Evolutionary conservation across 139 green algal genomes (phyloP), one percentile per base, ranked within the genome.

Genomic region (Picochlorum sp.): DNA sequence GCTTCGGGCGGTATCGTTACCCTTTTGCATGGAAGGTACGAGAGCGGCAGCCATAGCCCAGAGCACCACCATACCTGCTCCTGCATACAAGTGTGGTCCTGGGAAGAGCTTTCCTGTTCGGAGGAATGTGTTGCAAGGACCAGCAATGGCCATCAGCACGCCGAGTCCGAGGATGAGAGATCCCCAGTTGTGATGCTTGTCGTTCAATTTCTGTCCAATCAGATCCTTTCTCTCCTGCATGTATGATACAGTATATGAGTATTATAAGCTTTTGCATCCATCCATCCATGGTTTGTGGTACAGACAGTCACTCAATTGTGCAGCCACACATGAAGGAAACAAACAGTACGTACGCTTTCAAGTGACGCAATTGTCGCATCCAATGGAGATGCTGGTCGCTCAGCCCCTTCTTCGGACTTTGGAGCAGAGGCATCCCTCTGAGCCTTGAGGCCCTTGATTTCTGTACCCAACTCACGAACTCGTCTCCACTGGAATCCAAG

Each of bases 21-120:
- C 94, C 78, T 95, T 96, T 69, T 96, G 83, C 94, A 99, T 99
- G 6, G 79, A 70, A 3, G 93, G 93, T 49, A 95, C 85, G 52
- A 98, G 80, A 0, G 86, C 69, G 0, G 94, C 89, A 16, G 94
- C 94, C 6, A 85, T 50, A 3, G 90, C 92, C 94, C 94, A 99
- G 47, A 98, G 72, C 3, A 78, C 81, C 2, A 88, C 83, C 60
- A 99, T 98, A 64, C 37, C 66, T 24, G 90, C 87, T 21, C 92
- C 92, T 30, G 90, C 90, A 65, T 88, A 99, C 63, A 99, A 86
- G 76, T 99, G 94, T 28, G 94, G 94, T 5, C 94, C 94, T 3
- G 94, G 94, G 83, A 99, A 99, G 30, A 99, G 86, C 81, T 95
- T 95, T 57, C 86, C 88, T 23, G 88, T 92, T 50, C 94, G 81